Percentiles rank a stretch among this genome's conserved stretches.
Evolutionary conservation across 202 grass and related monocot species (phyloP).

Genomic region (Dendrocalamus latiflorus): DNA sequence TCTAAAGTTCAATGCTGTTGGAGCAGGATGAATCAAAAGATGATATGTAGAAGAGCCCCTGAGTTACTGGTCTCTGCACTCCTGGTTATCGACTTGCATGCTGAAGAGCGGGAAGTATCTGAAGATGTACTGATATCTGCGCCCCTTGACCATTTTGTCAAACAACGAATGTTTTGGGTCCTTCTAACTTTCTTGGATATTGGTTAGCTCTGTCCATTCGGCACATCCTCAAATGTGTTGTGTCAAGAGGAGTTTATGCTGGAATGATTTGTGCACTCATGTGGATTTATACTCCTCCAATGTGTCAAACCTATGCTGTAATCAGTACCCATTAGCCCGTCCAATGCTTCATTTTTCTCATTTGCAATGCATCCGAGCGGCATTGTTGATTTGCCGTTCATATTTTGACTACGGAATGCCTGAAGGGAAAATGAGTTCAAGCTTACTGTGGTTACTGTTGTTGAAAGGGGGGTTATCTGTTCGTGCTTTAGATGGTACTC

Average conservation of each 20-base stretch:
- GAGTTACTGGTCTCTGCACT: neutral
- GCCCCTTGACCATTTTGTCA: neutral
- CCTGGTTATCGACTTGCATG: neutral
- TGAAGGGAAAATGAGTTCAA: no score
- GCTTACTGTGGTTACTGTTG: no score
- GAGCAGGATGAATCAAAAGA: slow-evolving; percentile 38
- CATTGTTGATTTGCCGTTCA: neutral
- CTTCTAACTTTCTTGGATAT: neutral
- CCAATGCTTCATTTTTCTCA: neutral
- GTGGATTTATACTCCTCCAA: neutral
- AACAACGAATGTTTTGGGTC: neutral
- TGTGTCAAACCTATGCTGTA: neutral
- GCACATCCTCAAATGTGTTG: neutral
- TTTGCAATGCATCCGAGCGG: neutral
- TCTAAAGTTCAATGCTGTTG: slow-evolving; percentile 13
- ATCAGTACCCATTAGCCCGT: neutral
- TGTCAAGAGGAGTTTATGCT: neutral
- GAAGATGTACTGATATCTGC: neutral
- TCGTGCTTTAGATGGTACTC: no score
- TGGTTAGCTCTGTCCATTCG: neutral
- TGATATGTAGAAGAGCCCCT: slow-evolving; percentile 21
- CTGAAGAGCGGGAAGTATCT: slow-evolving; percentile 20
- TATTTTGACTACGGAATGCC: neutral
- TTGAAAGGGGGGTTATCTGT: no score
- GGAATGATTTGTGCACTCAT: neutral